Base-by-base conservation (phyloP, 164 flowering plant genomes). In the Protea cynaroides region DNA sequence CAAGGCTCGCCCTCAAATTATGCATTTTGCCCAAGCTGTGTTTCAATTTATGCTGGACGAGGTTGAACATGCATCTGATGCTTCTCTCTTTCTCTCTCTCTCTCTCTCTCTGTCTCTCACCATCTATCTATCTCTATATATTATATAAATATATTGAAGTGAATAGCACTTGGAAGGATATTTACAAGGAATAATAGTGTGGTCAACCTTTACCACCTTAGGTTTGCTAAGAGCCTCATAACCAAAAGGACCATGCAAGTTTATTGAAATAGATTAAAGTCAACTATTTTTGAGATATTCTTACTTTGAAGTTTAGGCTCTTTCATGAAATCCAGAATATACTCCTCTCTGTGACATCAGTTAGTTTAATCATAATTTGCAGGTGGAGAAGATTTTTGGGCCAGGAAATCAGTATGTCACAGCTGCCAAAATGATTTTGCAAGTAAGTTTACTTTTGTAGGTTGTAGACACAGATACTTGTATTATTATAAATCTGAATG, bases 351-450 rank as follows among this genome's bases (percentile, higher is more conserved):
- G 13, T 0, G 7, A n/a, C 25, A 29, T 40, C 37, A 25, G 38
- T 43, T 19, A 18, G 29, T 63, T n/a, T 54, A 15, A 25, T 58
- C 13, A 58, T 65, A 19, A 64, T 67, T 68, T 81, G 65, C 78
- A 94, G 98, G 97, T 84, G 72, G 97, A 91, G 70, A 94, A 91
- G 75, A 82, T 94, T 65, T 88, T 88, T 81, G 99, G 99, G 44
- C 99, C 96, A 58, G 99, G 97, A 69, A 91, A 94, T 82, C 99
- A 94, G 66, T 94, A 89, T 70, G 99, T 94, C 44, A 94, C 99
- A 13, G 99, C 97, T 73, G 99, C 99, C 61, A 94, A 94, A 82
- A 94, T 94, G 99, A 86, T 88, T 78, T 96, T 94, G 51, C 99
- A 94, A 70, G 99, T 91, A 86, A 38, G 67, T 2, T 46, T 25